Base-by-base conservation (phyloP, 2,329 filamentous ascomycete genomes). In the Aspergillus sp. region DNA sequence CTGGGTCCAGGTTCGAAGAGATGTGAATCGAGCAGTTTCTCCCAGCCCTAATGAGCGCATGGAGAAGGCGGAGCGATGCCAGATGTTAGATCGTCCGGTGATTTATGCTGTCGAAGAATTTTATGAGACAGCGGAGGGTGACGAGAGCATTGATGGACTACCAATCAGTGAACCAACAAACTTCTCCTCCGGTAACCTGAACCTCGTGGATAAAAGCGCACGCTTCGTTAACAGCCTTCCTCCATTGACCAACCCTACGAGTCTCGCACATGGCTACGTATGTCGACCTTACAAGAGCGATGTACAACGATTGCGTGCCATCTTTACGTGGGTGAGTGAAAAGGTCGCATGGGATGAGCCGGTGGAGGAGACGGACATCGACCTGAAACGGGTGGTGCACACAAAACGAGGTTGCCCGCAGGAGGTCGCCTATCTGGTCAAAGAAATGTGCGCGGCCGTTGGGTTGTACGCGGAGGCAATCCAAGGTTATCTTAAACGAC, bases 311-410 rank as follows among this genome's bases (percentile, higher is more conserved):
- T 71, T 98, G 28, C 81, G 94, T 27, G 91, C 93, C 10, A 97
- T 98, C 52, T 98, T 97, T 61, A 96, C 87, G 1, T 98, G 91
- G 91, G 88, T 94, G 4, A 81, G 88, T n/a, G 93, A 98, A 64
- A 89, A 91, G 57, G 83, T 98, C 47, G 80, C 80, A 30, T 98
- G 93, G 93, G 93, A 98, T 45, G 91, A 96, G 58, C 89, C 94
- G 54, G 89, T 88, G 53, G 88, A 94, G 53, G 88, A 84, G n/a
- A 77, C 85, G 5, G 72, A 69, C 12, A 62, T 93, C 44, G 89
- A 98, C 63, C 85, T 89, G 2, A 79, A 86, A 46, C 81, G 87
- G 41, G 87, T 95, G 4, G 83, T 98, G 30, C 84, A 93, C 55
- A 83, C 82, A 12, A 90, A 86, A 64, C 79, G 90, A 51, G 93